A percentile compares a stretch with the other conserved stretches of the same genome.
Evolutionary conservation across 1,139 yeast genomes (phyloP).

Genomic region (Scheffersomyces segobiensis): DNA sequence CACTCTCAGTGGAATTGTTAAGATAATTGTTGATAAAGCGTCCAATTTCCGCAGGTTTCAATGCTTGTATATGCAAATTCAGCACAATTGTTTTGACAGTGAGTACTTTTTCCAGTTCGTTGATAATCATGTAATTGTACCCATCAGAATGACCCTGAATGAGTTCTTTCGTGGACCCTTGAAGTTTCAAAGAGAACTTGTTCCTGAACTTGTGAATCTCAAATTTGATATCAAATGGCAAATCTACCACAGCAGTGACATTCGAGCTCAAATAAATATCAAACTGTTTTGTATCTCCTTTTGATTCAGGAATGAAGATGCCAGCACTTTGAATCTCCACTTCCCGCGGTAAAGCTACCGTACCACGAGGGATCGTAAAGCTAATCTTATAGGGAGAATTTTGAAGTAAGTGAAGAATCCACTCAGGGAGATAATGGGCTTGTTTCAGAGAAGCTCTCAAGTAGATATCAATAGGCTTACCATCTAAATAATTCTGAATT

Average conservation of each 20-base stretch:
- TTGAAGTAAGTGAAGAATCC: constrained; percentile 25
- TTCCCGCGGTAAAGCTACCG: not conserved
- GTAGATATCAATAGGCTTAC: constrained; percentile 18
- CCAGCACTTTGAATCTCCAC: constrained; percentile 8
- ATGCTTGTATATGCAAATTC: constrained; percentile 13
- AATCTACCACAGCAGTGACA: constrained; percentile 10
- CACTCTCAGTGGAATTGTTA: constrained; percentile 5
- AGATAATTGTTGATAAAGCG: constrained; percentile 13
- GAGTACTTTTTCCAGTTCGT: constrained; percentile 4
- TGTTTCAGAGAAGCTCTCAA: constrained; percentile 20
- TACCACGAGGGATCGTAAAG: constrained; percentile 8
- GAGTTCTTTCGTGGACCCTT: constrained; percentile 5
- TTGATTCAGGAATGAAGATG: not conserved
- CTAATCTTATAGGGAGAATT: constrained; percentile 12
- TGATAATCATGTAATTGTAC: constrained; percentile 9
- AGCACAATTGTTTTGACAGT: constrained; percentile 9
- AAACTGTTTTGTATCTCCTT: not conserved
- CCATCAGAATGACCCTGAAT: constrained; percentile 14
- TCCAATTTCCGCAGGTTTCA: constrained; percentile 16
- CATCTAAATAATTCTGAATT: constrained; percentile 20
- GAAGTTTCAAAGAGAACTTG: constrained; percentile 11
- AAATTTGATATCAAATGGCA: constrained; percentile 11
- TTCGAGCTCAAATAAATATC: constrained; percentile 9
- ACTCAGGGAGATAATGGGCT: constrained; percentile 19
- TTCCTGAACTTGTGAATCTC: constrained; percentile 16